Conservation (phyloP, 768 basidiomycete genomes). For the Amanita muscaria region DNA sequence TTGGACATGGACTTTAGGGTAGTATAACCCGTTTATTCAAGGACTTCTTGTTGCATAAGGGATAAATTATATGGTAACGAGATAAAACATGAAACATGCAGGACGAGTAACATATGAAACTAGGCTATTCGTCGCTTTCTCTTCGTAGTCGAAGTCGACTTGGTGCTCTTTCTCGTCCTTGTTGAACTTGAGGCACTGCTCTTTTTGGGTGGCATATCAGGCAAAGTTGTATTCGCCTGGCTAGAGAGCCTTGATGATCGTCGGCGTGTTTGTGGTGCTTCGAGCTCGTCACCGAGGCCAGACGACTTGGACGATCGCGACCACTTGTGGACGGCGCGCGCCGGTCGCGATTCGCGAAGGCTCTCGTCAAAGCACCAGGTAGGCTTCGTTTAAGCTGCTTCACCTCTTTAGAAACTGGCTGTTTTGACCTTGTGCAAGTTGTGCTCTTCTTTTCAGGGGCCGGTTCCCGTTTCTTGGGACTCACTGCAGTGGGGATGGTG, state of each 20-base stretch:
- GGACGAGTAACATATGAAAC: no score
- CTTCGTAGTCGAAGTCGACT: slow-evolving; percentile 9
- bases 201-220: slow-evolving; percentile 17
- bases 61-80: no score
- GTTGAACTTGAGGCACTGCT: slow-evolving; percentile 12
- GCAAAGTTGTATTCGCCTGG: slow-evolving; percentile 14
- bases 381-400: slow-evolving; percentile 6
- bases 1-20: no score
- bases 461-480: slow-evolving; percentile 2
- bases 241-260: slow-evolving; percentile 35
- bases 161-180: slow-evolving; percentile 16
- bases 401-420: slow-evolving; percentile 5
- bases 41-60: no score
- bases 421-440: slow-evolving; percentile 6
- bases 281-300: slow-evolving; percentile 25
- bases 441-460: slow-evolving; percentile 3
- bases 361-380: slow-evolving; percentile 9
- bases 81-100: no score
- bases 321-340: slow-evolving; percentile 19
- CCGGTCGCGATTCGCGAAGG: slow-evolving; percentile 25
- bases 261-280: slow-evolving; percentile 30
- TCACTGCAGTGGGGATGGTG: slow-evolving; percentile 4
- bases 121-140: slow-evolving; percentile 14
- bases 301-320: slow-evolving; percentile 24
- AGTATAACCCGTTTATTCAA: no score